A percentile compares a stretch with the other conserved stretches of the same genome.
phyloP scores from a whole-genome alignment of 768 basidiomycete genomes.

The Leccinum subgranulosum region DNA sequence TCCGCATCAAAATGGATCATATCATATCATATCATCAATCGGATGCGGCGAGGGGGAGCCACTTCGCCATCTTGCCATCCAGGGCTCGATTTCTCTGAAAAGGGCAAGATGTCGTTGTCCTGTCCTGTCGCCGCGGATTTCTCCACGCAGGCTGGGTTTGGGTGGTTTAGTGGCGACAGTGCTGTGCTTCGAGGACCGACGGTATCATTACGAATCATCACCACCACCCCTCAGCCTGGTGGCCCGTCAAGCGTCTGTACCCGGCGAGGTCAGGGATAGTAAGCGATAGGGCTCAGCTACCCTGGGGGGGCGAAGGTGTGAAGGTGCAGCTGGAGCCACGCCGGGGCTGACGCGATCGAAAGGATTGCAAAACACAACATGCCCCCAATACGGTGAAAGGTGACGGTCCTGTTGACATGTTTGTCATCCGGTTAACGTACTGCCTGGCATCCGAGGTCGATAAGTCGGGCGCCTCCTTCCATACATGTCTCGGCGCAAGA shows the following conservation, averaged over 20 bases:
- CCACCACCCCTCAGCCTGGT: background rate
- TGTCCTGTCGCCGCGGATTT: background rate
- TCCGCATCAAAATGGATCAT: conserved; percentile 17
- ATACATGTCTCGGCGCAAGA: conserved; percentile 16
- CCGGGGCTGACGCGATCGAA: background rate
- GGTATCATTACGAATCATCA: too few relatives aligned
- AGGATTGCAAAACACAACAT: background rate
- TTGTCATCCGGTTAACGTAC: conserved; percentile 3
- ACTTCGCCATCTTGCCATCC: background rate
- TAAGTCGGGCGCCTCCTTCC: conserved; percentile 12
- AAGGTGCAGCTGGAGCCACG: background rate
- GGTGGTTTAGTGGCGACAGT: conserved; percentile 1
- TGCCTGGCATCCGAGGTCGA: background rate
- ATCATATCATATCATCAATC: background rate
- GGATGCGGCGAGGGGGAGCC: background rate
- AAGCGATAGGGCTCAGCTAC: background rate
- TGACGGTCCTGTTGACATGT: conserved; percentile 7
- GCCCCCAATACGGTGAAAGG: background rate
- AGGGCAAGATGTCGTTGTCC: background rate
- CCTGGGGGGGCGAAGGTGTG: background rate
- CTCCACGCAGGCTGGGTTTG: background rate
- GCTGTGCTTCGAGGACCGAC: background rate
- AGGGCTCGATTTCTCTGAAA: conserved; percentile 3
- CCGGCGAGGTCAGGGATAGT: background rate
- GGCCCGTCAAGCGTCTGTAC: background rate